Conservation (phyloP, 2,329 filamentous ascomycete genomes). For the Neofusicoccum ribis region DNA sequence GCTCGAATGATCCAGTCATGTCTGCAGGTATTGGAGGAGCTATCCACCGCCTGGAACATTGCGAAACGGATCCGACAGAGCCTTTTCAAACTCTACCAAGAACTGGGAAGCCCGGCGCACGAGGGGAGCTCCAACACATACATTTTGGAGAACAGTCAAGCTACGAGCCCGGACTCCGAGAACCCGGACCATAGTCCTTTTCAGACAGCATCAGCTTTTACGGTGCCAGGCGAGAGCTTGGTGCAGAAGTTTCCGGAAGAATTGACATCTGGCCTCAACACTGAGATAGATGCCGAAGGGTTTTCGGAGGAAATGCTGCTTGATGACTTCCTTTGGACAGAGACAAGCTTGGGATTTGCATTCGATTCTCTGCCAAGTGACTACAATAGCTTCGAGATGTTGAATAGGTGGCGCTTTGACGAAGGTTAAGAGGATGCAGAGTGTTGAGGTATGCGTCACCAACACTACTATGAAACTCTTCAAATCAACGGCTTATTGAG, state of each 20-base stretch:
- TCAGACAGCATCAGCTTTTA: too few relatives aligned
- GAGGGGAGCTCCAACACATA: background rate
- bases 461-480: too few relatives aligned
- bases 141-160: background rate
- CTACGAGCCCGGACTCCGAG: background rate
- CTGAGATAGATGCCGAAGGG: background rate
- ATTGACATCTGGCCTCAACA: background rate
- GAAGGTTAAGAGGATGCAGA: background rate
- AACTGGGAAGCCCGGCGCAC: background rate
- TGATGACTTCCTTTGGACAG: background rate
- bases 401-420: background rate
- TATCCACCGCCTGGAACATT: background rate
- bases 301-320: background rate
- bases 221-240: background rate
- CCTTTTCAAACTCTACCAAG: background rate
- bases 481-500: too few relatives aligned
- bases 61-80: background rate
- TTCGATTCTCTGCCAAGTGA: background rate
- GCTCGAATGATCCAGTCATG: background rate
- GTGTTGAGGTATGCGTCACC: too few relatives aligned
- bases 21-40: slow-evolving; percentile 1
- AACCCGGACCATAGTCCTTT: too few relatives aligned
- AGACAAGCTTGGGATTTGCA: background rate
- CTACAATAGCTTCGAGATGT: background rate
- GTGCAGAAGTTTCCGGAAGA: background rate